Base-by-base conservation (phyloP, 2,329 filamentous ascomycete species). In the Epichloe elymi region DNA sequence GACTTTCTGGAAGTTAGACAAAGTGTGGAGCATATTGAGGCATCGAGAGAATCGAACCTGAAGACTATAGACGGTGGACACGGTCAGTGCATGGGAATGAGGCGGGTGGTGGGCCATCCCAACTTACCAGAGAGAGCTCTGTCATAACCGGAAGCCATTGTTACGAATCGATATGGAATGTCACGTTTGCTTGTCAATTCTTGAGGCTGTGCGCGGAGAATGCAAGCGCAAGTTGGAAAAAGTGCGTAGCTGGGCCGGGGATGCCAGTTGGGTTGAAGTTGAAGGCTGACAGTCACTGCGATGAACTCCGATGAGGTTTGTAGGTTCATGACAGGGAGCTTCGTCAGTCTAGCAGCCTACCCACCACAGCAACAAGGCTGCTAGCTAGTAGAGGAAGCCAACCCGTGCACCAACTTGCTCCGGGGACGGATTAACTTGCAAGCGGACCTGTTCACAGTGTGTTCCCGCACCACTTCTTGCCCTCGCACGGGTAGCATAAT, bases 61-160 rank as follows among this genome's bases (percentile, higher is more conserved):
- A 96, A 96, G 68, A 95, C 90, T 95, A 36, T 36, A 26, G n/a
- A 23, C 15, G 8, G 62, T 58, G 58, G 43, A 79, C 72, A 79
- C 74, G 37, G 48, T 52, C 23, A 54, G 47, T 42, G 35, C 17
- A 39, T 14, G n/a, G 30, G 12, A n/a, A 35, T 6, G 17, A 30
- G 26, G 38, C 46, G 46, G 49, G 39, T 54, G 52, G 19, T 19
- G 54, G 53, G 8, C 39, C 19, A 56, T 51, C 38, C 49, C n/a
- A 52, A 66, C 83, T 75, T 83, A 96, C 90, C 91, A 74, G 91
- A 97, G 70, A 97, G 84, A 73, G 91, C 93, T 86, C 93, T 87
- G 76, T 98, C 93, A 75, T 98, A 98, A 73, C 91, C 91, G 63
- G 90, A 95, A 70, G 89, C 86, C 88, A 94, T 82, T 61, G 40